Evolutionary conservation across 345 rosid genomes (phyloP).

Genomic region (Eucalyptus leucophloia): DNA sequence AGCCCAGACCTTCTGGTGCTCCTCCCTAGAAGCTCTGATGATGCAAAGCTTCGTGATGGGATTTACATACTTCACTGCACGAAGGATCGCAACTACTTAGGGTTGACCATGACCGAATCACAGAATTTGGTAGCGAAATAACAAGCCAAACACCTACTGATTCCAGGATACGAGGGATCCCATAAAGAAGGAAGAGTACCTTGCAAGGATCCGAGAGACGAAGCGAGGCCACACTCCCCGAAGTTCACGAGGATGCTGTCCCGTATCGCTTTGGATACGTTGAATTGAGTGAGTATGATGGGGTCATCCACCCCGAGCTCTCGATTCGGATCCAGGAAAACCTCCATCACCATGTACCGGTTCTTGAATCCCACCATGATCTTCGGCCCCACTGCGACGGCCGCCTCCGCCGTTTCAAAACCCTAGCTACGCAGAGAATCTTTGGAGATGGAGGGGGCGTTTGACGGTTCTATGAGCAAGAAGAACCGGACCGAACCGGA

Average conservation of each 20-base stretch:
- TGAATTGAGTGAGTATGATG: constrained; percentile 50
- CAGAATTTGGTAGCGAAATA: too few relatives aligned
- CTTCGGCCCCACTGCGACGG: background rate
- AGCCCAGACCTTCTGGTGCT: constrained; percentile 61
- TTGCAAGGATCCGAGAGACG: constrained; percentile 54
- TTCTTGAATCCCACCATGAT: constrained; percentile 75
- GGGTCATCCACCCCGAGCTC: constrained; percentile 40
- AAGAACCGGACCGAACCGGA: background rate
- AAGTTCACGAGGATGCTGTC: constrained; percentile 61
- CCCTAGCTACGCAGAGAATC: background rate
- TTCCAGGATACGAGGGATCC: background rate
- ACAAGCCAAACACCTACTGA: too few relatives aligned
- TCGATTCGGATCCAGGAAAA: constrained; percentile 58
- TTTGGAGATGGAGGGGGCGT: background rate
- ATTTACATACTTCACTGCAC: constrained; percentile 65
- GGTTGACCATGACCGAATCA: too few relatives aligned
- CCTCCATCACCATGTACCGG: constrained; percentile 66
- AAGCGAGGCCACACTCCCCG: constrained; percentile 71
- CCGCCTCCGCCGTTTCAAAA: background rate
- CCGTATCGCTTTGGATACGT: constrained; percentile 45
- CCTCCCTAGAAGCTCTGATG: constrained; percentile 64
- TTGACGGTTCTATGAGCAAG: background rate
- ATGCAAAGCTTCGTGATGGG: constrained; percentile 62
- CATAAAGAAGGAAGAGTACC: constrained; percentile 3
- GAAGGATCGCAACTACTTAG: too few relatives aligned